Evolutionary conservation across 257 asterid species (phyloP).

Genomic region (Penstemon barbatus): DNA sequence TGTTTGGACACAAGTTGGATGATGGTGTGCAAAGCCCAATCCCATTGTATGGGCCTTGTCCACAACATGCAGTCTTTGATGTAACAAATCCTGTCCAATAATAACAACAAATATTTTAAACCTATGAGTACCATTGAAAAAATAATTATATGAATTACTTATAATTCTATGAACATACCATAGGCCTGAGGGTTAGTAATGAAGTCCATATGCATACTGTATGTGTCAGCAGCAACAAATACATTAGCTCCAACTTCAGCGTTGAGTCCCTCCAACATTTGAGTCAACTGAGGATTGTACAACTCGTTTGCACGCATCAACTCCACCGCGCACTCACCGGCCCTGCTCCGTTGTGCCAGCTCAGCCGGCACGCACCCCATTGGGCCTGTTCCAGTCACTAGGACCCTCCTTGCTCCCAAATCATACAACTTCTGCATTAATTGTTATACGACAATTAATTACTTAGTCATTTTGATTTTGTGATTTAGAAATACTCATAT

Average conservation of each 20-base stretch:
- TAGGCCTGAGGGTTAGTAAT: slow-evolving; percentile 61
- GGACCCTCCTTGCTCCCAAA: slow-evolving; percentile 66
- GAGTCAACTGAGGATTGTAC: slow-evolving; percentile 67
- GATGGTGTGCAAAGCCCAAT: slow-evolving; percentile 50
- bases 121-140: too few relatives aligned
- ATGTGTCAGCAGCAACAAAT: slow-evolving; percentile 72
- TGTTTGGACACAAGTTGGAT: slow-evolving; percentile 61
- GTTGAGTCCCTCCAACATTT: slow-evolving; percentile 55
- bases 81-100: slow-evolving; percentile 51
- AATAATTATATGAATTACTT: background rate
- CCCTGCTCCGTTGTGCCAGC: slow-evolving; percentile 56
- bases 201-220: slow-evolving; percentile 58
- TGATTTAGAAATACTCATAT: too few relatives aligned
- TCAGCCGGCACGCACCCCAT: slow-evolving; percentile 88
- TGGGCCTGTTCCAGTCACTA: slow-evolving; percentile 92
- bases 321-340: slow-evolving; percentile 67
- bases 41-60: slow-evolving; percentile 68
- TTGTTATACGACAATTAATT: too few relatives aligned
- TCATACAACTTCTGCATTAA: slow-evolving; percentile 56
- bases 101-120: background rate
- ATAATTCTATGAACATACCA: slow-evolving; percentile 35
- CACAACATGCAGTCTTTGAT: slow-evolving; percentile 65
- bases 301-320: slow-evolving; percentile 58
- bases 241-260: slow-evolving; percentile 47
- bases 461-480: too few relatives aligned